Conservation (phyloP, 2,329 filamentous ascomycete genomes). For the Gyromitra esculenta region DNA sequence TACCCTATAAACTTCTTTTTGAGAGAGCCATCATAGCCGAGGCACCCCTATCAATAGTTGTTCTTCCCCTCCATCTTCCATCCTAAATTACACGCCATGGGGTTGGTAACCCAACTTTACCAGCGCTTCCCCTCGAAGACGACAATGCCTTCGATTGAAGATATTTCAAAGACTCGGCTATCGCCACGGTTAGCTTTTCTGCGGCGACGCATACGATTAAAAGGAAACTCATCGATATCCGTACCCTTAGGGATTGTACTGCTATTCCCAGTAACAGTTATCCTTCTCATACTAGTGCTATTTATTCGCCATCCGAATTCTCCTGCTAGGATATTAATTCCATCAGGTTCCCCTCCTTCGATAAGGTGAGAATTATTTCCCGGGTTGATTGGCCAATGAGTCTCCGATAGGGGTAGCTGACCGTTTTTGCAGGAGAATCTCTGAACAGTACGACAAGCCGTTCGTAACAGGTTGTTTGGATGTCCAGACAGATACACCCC, state of each 20-base stretch:
- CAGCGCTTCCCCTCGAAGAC: conserved; percentile 65
- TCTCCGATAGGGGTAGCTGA: conserved; percentile 30
- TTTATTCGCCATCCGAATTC: conserved; percentile 88
- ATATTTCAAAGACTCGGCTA: conserved; percentile 57
- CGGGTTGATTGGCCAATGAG: conserved; percentile 8
- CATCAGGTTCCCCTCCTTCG: conserved; percentile 83
- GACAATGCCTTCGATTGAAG: conserved; percentile 63
- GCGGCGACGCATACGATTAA: conserved; percentile 83
- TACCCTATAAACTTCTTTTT: conserved; percentile 32
- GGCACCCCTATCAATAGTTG: conserved; percentile 36
- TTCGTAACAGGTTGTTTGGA: conserved; percentile 91
- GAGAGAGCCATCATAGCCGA: conserved; percentile 36
- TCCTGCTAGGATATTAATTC: conserved; percentile 83
- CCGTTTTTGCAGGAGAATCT: conserved; percentile 79
- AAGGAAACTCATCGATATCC: conserved; percentile 90
- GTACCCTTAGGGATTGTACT: conserved; percentile 92
- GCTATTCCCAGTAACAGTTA: conserved; percentile 88
- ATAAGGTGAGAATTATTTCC: conserved; percentile 75
- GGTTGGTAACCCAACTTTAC: conserved; percentile 66
- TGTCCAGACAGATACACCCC: conserved; percentile 75
- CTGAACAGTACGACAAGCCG: conserved; percentile 95
- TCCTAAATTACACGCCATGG: conserved; percentile 61
- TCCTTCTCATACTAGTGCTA: conserved; percentile 88
- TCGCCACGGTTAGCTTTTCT: conserved; percentile 69
- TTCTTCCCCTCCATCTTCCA: conserved; percentile 34